These are phyloP conservation scores for Lanzia echinophila DNA, from an alignment of 2,329 filamentous ascomycete species.

Conservation along the genomic window DNA sequence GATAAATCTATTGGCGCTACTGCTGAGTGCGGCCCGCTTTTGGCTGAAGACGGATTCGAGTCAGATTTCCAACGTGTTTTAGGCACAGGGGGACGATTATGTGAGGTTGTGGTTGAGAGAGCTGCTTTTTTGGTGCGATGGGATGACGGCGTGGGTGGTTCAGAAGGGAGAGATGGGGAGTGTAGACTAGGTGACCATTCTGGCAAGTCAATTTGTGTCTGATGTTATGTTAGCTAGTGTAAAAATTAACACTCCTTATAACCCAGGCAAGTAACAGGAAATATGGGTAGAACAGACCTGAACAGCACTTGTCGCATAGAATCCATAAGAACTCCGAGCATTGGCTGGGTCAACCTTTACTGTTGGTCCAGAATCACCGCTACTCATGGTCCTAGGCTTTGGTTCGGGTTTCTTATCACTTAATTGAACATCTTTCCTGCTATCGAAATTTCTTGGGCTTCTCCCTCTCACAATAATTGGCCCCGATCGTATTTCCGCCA, in stretches of 20 bases:
- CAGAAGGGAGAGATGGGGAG: conserved; percentile 8
- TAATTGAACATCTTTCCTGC: conserved; percentile 75
- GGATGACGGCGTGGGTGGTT: conserved; percentile 10
- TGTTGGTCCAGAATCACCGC: conserved; percentile 14
- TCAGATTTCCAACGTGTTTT: conserved; percentile 30
- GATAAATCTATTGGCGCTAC: conserved; percentile 27
- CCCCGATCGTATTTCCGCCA: conserved; percentile 82
- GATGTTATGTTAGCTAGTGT: not conserved
- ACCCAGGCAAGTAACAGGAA: not conserved
- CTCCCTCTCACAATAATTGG: conserved; percentile 93
- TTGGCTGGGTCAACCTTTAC: conserved; percentile 25
- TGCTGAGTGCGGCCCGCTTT: conserved; percentile 11
- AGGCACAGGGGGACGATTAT: conserved; percentile 25
- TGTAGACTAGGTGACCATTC: conserved; percentile 20
- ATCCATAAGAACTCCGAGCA: conserved; percentile 20
- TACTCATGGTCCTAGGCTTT: conserved; percentile 24
- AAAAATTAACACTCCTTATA: not conserved
- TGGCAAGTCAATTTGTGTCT: conserved; percentile 26
- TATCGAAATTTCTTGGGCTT: conserved; percentile 91
- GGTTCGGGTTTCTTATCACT: conserved; percentile 27
- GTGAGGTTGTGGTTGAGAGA: conserved; percentile 12
- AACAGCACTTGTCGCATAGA: conserved; percentile 25
- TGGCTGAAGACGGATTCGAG: not conserved
- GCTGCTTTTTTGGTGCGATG: conserved; percentile 19
- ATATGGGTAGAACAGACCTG: conserved; percentile 18